A percentile compares a stretch with the other conserved stretches of the same genome.
phyloP scores from a whole-genome alignment of 2,329 filamentous ascomycete species.

The Colletotrichum ledebouriae region DNA sequence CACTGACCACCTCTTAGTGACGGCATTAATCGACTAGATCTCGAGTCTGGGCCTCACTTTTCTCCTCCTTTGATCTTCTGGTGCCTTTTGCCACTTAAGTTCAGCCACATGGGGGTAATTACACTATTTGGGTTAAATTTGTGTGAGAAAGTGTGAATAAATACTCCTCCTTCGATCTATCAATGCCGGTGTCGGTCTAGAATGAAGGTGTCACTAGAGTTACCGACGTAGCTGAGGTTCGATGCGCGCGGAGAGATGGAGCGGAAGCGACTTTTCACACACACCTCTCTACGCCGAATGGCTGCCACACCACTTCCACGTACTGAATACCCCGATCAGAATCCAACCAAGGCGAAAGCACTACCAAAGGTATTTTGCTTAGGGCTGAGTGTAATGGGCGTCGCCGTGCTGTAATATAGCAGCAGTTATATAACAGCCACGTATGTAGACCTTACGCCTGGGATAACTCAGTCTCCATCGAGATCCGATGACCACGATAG shows the following conservation, averaged over 20 bases:
- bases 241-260: neutral
- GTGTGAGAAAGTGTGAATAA: too few relatives aligned
- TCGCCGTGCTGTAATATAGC: slow-evolving; percentile 1
- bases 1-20: slow-evolving; percentile 25
- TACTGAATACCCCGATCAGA: neutral
- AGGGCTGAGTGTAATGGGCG: slow-evolving; percentile 19
- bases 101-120: too few relatives aligned
- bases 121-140: too few relatives aligned
- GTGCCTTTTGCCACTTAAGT: too few relatives aligned
- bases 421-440: slow-evolving; percentile 10
- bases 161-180: too few relatives aligned
- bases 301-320: neutral
- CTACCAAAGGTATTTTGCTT: slow-evolving; percentile 10
- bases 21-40: slow-evolving; percentile 4
- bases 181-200: too few relatives aligned
- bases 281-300: neutral
- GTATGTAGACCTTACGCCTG: slow-evolving; percentile 9
- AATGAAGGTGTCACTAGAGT: too few relatives aligned
- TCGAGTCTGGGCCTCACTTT: slow-evolving; percentile 1
- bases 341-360: slow-evolving; percentile 10
- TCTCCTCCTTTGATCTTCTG: too few relatives aligned
- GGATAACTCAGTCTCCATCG: slow-evolving; percentile 3
- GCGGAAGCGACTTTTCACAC: neutral
- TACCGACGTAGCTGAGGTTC: neutral
- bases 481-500: slow-evolving; percentile 8